These are phyloP conservation scores for Sophora flavescens DNA, from an alignment of 306 rosid species.

Conservation along the genomic window DNA sequence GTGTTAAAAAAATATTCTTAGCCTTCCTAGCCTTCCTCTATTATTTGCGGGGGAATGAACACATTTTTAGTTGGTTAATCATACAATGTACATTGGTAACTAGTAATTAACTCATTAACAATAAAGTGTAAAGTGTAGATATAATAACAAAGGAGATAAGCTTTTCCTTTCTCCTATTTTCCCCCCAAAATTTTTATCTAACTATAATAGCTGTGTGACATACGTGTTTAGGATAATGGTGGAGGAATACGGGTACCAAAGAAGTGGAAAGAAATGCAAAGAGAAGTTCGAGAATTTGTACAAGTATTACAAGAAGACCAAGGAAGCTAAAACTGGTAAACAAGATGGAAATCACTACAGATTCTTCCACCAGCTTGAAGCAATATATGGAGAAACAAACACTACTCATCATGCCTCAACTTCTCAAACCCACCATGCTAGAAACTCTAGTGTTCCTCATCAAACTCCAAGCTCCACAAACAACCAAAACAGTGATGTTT, in stretches of 20 bases:
- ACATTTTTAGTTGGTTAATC: no score
- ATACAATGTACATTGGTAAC: no score
- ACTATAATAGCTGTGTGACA: background rate
- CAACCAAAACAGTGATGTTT: slow-evolving; percentile 39
- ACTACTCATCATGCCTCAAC: slow-evolving; percentile 39
- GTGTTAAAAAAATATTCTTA: no score
- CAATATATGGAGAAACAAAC: slow-evolving; percentile 68
- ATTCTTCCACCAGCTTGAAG: slow-evolving; percentile 85
- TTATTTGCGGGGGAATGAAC: no score
- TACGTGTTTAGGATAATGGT: slow-evolving; percentile 65
- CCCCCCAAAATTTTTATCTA: background rate
- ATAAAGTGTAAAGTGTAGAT: no score
- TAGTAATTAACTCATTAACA: no score
- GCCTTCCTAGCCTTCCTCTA: no score
- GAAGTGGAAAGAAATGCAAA: slow-evolving; percentile 87
- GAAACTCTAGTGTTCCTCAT: slow-evolving; percentile 8
- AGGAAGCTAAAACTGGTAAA: slow-evolving; percentile 75
- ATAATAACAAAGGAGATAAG: background rate
- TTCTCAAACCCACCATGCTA: slow-evolving; percentile 37
- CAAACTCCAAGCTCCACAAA: slow-evolving; percentile 39
- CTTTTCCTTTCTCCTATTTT: background rate
- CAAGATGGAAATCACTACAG: slow-evolving; percentile 87
- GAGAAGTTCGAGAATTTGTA: slow-evolving; percentile 88
- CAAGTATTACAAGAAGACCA: slow-evolving; percentile 90
- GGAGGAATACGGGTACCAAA: slow-evolving; percentile 78